phyloP scores from a whole-genome alignment of 768 basidiomycete species.

The Lepiota brunneoincarnata region DNA sequence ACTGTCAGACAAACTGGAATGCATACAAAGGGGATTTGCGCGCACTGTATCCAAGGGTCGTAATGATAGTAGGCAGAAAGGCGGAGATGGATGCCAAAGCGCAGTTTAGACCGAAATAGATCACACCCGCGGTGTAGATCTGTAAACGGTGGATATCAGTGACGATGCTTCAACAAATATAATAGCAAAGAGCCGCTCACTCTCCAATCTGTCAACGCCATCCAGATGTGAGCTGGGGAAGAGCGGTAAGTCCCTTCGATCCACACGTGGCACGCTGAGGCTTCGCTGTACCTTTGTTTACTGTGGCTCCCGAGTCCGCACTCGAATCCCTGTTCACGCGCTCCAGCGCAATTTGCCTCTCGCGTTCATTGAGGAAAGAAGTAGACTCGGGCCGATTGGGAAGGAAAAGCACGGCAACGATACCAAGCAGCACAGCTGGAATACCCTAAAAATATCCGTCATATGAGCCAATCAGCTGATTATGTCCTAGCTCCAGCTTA shows the following conservation, averaged over 20 bases:
- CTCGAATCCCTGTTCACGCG: constrained; percentile 66
- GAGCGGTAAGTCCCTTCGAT: not conserved
- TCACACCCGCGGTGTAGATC: constrained; percentile 65
- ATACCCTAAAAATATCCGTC: constrained; percentile 43
- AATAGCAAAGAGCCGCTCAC: constrained; percentile 29
- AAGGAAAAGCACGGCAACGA: constrained; percentile 51
- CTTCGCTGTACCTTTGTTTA: constrained; percentile 52
- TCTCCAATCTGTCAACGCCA: constrained; percentile 74
- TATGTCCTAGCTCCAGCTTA: constrained; percentile 18
- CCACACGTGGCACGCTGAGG: not conserved
- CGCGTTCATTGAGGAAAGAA: constrained; percentile 47
- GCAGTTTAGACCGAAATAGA: constrained; percentile 77
- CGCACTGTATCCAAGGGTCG: constrained; percentile 70
- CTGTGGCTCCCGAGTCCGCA: constrained; percentile 60
- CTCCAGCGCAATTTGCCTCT: constrained; percentile 60
- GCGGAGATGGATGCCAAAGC: constrained; percentile 79
- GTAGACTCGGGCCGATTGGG: constrained; percentile 76
- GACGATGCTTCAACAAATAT: not conserved
- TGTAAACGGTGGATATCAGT: constrained; percentile 18
- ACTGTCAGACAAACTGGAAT: constrained; percentile 8
- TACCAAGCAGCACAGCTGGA: constrained; percentile 62
- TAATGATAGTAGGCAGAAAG: constrained; percentile 81
- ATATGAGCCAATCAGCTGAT: not conserved
- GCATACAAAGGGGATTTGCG: constrained; percentile 6
- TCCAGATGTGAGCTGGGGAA: constrained; percentile 51